Conservation (phyloP, 495 filamentous ascomycete genomes). For the Parachaetomium inaequale region DNA sequence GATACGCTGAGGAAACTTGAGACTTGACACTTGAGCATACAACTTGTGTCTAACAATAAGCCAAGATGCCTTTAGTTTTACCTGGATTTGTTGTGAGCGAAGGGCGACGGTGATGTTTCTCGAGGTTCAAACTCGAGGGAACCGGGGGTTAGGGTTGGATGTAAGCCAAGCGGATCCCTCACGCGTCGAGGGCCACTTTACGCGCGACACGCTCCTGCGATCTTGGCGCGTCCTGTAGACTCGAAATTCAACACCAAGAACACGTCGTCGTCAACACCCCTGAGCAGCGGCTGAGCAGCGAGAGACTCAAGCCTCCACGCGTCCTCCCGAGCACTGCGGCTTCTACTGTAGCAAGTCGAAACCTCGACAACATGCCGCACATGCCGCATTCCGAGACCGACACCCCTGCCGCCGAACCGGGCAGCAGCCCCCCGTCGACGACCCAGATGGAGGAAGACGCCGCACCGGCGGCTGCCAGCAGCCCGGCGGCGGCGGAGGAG, state of each 20-base stretch:
- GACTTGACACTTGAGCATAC: too few species aligned
- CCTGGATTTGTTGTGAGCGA: too few species aligned
- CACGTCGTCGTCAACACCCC: neutral
- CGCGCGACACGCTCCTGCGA: constrained; percentile 6
- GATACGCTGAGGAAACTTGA: too few species aligned
- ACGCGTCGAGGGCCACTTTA: constrained; percentile 7
- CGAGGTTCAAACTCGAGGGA: too few species aligned
- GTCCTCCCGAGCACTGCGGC: neutral
- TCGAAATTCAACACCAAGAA: constrained; percentile 1
- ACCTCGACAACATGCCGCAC: neutral
- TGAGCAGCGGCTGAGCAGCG: too few species aligned
- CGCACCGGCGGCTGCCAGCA: neutral
- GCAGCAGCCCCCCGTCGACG: neutral
- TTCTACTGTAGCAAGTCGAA: too few species aligned
- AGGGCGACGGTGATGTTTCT: too few species aligned
- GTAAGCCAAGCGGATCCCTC: neutral
- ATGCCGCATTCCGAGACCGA: constrained; percentile 27
- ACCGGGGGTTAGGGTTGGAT: constrained; percentile 8
- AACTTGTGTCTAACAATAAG: too few species aligned
- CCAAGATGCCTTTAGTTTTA: too few species aligned
- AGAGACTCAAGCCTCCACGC: too few species aligned
- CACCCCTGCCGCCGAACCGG: constrained; percentile 1
- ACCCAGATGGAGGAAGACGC: constrained; percentile 19
- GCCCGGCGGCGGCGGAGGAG: constrained; percentile 8
- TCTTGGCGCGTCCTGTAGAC: constrained; percentile 16